Base-by-base conservation (phyloP, 805 yeast species). In the Pichia insulana region DNA sequence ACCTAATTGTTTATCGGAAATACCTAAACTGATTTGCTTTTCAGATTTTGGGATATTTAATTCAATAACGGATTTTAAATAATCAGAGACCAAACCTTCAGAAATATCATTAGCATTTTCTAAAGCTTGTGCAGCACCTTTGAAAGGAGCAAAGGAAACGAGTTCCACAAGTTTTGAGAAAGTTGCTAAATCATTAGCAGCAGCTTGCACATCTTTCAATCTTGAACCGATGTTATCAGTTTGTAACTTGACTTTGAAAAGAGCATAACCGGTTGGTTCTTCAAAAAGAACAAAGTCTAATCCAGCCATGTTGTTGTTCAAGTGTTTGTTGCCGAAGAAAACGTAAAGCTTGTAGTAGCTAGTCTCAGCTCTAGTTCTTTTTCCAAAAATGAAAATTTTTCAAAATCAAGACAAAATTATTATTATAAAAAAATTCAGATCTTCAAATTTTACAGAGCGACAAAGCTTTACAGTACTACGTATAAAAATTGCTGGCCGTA, bases 51-150 rank as follows among this genome's bases (percentile, higher is more conserved):
- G 98, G 56, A 92, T 68, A 71, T 89, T 90, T 61, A 88, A 71
- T 68, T 90, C 97, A 54, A 92, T 69, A 43, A 92, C 75, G 32
- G 94, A 78, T 65, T 86, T 87, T 68, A 92, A 76, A 68, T 84
- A 85, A 56, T 92, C 97, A 46, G 89, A 83, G 44, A 90, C 95
- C 55, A 89, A 75, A 59, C 98, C 98, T 70, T 92, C 98, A 52
- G 96, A 85, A 55, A 92, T 83, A 62, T 92, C 97, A 62, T 92
- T 92, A 54, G 97, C 97, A 62, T 92, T 92, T 68, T 90, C 97
- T 59, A 92, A 77, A 47, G 98, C 98, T 68, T 92, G 97, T 41
- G 98, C 97, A 48, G 98, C 98, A 58, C 97, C 97, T 68, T 92
- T 89, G 76, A 92, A 92, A 39, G 98, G 98, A 47, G 96, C 95